Conservation (phyloP, 768 basidiomycete genomes). For the Phlebiopsis flavidoalba region DNA sequence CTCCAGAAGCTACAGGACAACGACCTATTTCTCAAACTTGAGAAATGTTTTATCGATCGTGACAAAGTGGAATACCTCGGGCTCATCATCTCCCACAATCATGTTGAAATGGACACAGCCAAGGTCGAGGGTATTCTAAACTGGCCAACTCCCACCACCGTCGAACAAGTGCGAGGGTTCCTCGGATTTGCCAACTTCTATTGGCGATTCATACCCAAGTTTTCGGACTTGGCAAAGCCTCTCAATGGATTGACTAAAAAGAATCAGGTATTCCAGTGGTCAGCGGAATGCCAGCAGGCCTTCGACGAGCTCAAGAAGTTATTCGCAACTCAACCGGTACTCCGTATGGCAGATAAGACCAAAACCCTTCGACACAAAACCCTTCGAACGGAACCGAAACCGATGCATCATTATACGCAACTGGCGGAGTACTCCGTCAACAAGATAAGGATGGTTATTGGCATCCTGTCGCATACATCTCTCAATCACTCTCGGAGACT, state of each 20-base stretch:
- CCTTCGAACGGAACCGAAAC: too few relatives aligned
- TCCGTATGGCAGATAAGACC: background rate
- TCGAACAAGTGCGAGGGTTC: slow-evolving; percentile 19
- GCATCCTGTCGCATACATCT: slow-evolving; percentile 23
- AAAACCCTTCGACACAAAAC: background rate
- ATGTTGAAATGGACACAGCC: slow-evolving; percentile 26
- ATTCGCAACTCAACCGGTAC: background rate
- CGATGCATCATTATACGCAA: background rate
- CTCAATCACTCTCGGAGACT: slow-evolving; percentile 11
- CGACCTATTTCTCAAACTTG: slow-evolving; percentile 30
- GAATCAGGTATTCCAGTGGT: background rate
- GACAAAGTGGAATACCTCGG: slow-evolving; percentile 24
- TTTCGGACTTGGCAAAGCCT: slow-evolving; percentile 19
- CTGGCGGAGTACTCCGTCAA: background rate
- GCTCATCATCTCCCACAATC: slow-evolving; percentile 7
- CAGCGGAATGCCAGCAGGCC: background rate
- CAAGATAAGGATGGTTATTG: slow-evolving; percentile 10
- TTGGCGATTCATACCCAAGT: slow-evolving; percentile 25
- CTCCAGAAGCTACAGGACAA: slow-evolving; percentile 24
- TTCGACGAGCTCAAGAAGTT: background rate
- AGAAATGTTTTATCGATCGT: slow-evolving; percentile 32
- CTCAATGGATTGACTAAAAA: slow-evolving; percentile 16
- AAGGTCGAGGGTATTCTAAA: slow-evolving; percentile 29
- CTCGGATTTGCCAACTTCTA: slow-evolving; percentile 29
- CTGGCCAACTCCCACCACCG: slow-evolving; percentile 22